These are phyloP conservation scores for Aspergillus hiratsukae DNA, from an alignment of 2,329 filamentous ascomycete species.

Conservation along the genomic window DNA sequence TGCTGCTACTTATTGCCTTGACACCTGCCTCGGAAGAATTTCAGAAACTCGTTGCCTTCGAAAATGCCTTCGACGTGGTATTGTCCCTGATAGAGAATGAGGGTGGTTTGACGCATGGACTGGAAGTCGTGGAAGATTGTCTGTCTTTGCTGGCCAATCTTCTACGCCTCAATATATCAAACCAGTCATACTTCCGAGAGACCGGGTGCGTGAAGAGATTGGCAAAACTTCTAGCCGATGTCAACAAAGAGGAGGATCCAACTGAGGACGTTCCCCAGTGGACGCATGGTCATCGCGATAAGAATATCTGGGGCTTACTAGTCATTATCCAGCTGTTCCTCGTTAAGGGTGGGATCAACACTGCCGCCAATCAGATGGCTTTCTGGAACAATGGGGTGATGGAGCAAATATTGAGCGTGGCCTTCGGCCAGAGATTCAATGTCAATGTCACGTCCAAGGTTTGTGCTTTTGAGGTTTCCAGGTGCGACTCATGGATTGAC, in stretches of 20 bases:
- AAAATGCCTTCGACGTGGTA: slow-evolving; percentile 83
- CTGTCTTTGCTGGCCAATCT: slow-evolving; percentile 87
- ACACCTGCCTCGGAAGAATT: slow-evolving; percentile 83
- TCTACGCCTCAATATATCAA: slow-evolving; percentile 78
- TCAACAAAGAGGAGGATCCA: slow-evolving; percentile 51
- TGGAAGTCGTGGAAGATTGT: slow-evolving; percentile 86
- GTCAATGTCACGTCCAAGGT: slow-evolving; percentile 78
- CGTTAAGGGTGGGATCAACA: slow-evolving; percentile 72
- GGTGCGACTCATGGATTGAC: slow-evolving; percentile 10
- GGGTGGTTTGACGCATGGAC: slow-evolving; percentile 75
- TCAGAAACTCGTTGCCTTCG: slow-evolving; percentile 92
- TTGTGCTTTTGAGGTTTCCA: neutral
- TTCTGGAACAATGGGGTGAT: slow-evolving; percentile 82
- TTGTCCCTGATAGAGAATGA: slow-evolving; percentile 79
- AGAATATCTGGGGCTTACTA: slow-evolving; percentile 86
- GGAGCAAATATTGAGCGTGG: slow-evolving; percentile 73
- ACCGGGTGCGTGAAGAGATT: slow-evolving; percentile 75
- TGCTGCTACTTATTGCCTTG: slow-evolving; percentile 81
- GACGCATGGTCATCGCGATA: slow-evolving; percentile 73
- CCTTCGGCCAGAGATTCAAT: slow-evolving; percentile 70
- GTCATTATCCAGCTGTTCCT: slow-evolving; percentile 85
- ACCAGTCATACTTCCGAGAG: slow-evolving; percentile 91
- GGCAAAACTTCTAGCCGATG: slow-evolving; percentile 61
- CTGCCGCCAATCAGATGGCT: slow-evolving; percentile 74
- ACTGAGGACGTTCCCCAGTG: slow-evolving; percentile 64